A percentile compares a stretch with the other conserved stretches of the same genome.
Evolutionary conservation across 2,329 filamentous ascomycete species (phyloP).

Genomic region (Furcasterigmium furcatum): DNA sequence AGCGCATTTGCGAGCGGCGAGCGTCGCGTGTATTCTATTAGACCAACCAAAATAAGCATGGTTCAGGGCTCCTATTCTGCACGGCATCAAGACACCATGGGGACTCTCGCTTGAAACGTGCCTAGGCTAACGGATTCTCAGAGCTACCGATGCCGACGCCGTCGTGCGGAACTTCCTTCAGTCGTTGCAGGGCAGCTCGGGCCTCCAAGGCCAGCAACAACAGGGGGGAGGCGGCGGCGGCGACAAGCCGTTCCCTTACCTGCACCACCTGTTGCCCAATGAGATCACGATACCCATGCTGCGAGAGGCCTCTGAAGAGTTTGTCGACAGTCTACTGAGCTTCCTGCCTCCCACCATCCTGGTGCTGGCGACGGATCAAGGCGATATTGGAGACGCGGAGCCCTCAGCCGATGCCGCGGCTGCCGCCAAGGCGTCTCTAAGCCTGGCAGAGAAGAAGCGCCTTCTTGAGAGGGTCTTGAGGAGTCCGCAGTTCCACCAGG

Average conservation of each 20-base stretch:
- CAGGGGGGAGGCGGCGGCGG: slow-evolving; percentile 21
- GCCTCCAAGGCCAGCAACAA: slow-evolving; percentile 24
- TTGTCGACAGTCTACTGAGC: slow-evolving; percentile 71
- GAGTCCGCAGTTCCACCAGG: slow-evolving; percentile 89
- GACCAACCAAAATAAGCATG: slow-evolving; percentile 3
- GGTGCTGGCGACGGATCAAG: slow-evolving; percentile 66
- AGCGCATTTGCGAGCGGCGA: background rate
- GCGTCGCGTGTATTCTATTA: slow-evolving; percentile 2
- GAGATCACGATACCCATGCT: slow-evolving; percentile 76
- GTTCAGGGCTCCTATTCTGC: slow-evolving; percentile 2
- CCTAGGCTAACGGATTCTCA: background rate
- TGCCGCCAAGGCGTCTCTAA: slow-evolving; percentile 71
- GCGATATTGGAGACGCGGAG: slow-evolving; percentile 57
- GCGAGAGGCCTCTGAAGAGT: slow-evolving; percentile 58
- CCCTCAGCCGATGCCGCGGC: slow-evolving; percentile 66
- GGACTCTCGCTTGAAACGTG: background rate
- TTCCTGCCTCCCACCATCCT: slow-evolving; percentile 78
- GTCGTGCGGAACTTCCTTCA: slow-evolving; percentile 86
- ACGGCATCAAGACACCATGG: slow-evolving; percentile 2
- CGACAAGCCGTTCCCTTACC: slow-evolving; percentile 71
- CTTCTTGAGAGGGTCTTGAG: slow-evolving; percentile 79
- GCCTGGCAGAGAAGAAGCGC: slow-evolving; percentile 71
- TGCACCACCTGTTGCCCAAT: slow-evolving; percentile 80
- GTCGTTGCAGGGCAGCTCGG: slow-evolving; percentile 64
- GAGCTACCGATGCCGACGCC: slow-evolving; percentile 61